Percentiles rank a stretch among this genome's conserved stretches.
Evolutionary conservation across 2,329 filamentous ascomycete genomes (phyloP).

Genomic region (Neobulgaria alba): DNA sequence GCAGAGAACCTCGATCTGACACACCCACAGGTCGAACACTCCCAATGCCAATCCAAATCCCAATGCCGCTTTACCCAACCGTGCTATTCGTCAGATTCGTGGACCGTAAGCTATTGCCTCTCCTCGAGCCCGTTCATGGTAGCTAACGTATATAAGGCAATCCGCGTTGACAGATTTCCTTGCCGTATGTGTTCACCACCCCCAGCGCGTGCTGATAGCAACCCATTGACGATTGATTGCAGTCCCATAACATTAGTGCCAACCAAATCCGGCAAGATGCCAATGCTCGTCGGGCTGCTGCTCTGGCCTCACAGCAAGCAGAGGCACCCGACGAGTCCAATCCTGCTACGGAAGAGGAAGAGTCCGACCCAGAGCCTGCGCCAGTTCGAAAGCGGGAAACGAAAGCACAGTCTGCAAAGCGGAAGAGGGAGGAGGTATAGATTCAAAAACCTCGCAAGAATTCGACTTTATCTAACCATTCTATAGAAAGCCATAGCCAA

Average conservation of each 20-base stretch:
- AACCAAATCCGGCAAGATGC: constrained; percentile 44
- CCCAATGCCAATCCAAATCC: not conserved
- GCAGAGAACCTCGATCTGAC: no score
- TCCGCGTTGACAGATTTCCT: constrained; percentile 62
- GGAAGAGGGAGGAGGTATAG: constrained; percentile 31
- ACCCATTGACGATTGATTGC: constrained; percentile 37
- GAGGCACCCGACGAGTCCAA: constrained; percentile 12
- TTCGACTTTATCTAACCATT: constrained; percentile 4
- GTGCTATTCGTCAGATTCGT: constrained; percentile 21
- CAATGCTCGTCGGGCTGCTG: constrained; percentile 36
- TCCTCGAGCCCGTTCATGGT: not conserved
- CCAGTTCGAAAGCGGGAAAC: constrained; percentile 22
- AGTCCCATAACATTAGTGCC: constrained; percentile 66
- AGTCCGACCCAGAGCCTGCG: constrained; percentile 21
- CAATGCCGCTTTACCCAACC: no score
- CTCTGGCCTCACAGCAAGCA: constrained; percentile 21
- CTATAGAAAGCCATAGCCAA: constrained; percentile 46
- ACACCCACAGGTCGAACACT: not conserved
- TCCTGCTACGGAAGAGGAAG: constrained; percentile 11
- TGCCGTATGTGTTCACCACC: constrained; percentile 37
- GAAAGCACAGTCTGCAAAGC: constrained; percentile 25
- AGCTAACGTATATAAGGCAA: constrained; percentile 33
- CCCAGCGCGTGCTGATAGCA: not conserved
- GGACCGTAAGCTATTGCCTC: constrained; percentile 20
- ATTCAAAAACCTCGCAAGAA: not conserved